Base-by-base conservation (phyloP, 371 early-diverging fungal genomes). In the Mucor velutinosus region DNA sequence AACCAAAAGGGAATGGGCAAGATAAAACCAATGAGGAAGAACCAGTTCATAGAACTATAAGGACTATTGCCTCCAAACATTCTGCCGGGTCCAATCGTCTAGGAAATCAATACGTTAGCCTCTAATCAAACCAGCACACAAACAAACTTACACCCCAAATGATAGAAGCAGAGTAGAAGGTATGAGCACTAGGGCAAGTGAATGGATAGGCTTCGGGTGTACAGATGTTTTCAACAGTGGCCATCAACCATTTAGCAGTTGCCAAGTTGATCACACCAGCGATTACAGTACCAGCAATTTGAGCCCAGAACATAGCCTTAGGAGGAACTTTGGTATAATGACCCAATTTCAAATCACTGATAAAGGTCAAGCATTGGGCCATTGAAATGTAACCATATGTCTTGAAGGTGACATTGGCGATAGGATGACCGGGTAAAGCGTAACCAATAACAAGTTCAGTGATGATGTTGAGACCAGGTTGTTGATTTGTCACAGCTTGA, bases 261-360 rank as follows among this genome's bases (percentile, higher is more conserved):
- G 73, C 80, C 14, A 89, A 74, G 69, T 90, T 90, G 64, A 93
- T 70, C 21, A 87, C n/a, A 39, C 86, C 87, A 64, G 83, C 84
- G 58, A 92, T 58, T 6, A 81, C 17, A 17, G 91, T 89, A 58
- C 81, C 84, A 0, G 84, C 74, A 33, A 84, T 70, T 67, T 92
- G 93, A 69, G 80, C 83, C 37, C 81, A 60, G 47, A 90, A 89
- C 86, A 92, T 90, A 53, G 87, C 88, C 15, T 85, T 73, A 1
- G 93, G 93, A 35, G 93, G 93, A 4, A 92, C 79, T 69, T 85
- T 78, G 66, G 86, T 85, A 69, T 93, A 88, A 66, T 92, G 89
- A 53, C 90, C 77, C 72, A 92, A 72, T 74, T 90, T 91, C 41
- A 90, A 76, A 66, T 90, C 92, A 37, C 77, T 73, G 4, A 87